Base-by-base conservation (phyloP, 768 basidiomycete genomes). In the Suillus weaverae region DNA sequence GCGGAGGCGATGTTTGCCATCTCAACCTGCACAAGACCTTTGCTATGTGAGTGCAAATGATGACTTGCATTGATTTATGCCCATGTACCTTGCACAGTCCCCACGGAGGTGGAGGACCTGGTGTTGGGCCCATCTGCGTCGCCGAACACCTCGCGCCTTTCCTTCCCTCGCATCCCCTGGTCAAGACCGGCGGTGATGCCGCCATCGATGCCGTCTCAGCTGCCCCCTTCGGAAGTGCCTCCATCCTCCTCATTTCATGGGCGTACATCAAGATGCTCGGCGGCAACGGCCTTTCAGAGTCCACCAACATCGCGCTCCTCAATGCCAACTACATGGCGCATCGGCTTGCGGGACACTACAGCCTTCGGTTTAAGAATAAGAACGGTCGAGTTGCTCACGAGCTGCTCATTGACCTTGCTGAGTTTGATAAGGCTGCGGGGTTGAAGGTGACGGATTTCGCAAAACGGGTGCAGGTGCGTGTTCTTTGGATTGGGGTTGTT, bases 261-360 rank as follows among this genome's bases (percentile, higher is more conserved):
- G 97, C 97, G 14, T 99, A 97, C 77, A 94, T 97, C 84, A 97
- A 93, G 81, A 99, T 99, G 97, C 86, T 99, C n/a, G 97, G 97
- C 33, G 97, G 96, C 9, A 81, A 86, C 62, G 97, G 97, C 8
- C 85, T 99, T 33, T 85, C 88, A 30, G 85, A 94, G 65, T 89
- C 95, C 0, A 92, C 95, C 3, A 92, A 91, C 70, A 79, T 93
- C 36, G 94, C 97, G 1, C 84, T 99, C 36, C 85, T 99, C 50
- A 98, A 89, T 72, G 97, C 97, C 57, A 99, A 99, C 77, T 99
- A 99, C 78, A 97, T 98, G 86, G 95, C 96, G 22, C 85, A 89
- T 71, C 87, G 94, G 55, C 86, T 99, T 39, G 84, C 89, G 56
- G 86, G 85, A 18, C 86, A 95, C 76, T 99, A 98, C 77, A 94